Conservation (phyloP, 2,329 filamentous ascomycete species). For the Fusarium lateritium region DNA sequence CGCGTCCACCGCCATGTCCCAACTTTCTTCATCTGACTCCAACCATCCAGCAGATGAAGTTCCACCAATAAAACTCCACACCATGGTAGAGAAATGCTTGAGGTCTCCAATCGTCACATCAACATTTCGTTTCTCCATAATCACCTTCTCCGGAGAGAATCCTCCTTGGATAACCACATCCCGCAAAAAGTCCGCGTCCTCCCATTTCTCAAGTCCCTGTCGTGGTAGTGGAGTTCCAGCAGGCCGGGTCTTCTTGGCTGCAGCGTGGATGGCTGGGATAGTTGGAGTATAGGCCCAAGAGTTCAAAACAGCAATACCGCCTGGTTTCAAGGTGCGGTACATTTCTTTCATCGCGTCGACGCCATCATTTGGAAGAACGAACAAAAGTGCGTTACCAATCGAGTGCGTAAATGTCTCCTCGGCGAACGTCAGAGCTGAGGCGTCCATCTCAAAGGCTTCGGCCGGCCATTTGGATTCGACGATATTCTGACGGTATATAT, state of each 20-base stretch:
- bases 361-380: slow-evolving; percentile 9
- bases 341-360: background rate
- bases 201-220: slow-evolving; percentile 18
- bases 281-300: slow-evolving; percentile 8
- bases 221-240: background rate
- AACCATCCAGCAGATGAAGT: slow-evolving; percentile 18
- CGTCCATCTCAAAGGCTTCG: background rate
- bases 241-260: slow-evolving; percentile 10
- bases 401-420: background rate
- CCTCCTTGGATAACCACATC: background rate
- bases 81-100: slow-evolving; percentile 1
- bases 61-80: slow-evolving; percentile 28
- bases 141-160: fast-evolving
- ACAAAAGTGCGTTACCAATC: background rate
- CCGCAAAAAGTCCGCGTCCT: fast-evolving
- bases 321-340: background rate
- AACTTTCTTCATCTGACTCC: slow-evolving; percentile 17
- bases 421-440: background rate
- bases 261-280: background rate
- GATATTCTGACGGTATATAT: background rate
- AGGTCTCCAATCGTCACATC: slow-evolving; percentile 9
- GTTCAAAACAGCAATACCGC: background rate
- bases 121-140: background rate
- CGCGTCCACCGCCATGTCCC: background rate
- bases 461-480: background rate